These are phyloP conservation scores for Rubia balearica DNA, from an alignment of 305 asterid species.

Conservation along the genomic window DNA sequence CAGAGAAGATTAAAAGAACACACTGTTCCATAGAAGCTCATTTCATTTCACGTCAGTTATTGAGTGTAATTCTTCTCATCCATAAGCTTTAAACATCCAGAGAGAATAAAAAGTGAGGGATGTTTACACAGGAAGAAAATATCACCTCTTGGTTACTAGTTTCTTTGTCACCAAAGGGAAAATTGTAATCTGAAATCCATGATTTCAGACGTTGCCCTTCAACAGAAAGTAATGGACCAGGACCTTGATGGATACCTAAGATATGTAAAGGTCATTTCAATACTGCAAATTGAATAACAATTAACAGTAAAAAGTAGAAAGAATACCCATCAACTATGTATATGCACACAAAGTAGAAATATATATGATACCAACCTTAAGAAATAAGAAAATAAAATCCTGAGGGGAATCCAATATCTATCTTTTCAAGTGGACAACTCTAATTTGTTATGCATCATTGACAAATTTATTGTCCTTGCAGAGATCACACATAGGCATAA, in stretches of 20 bases:
- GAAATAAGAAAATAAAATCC: not conserved
- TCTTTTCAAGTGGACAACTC: not conserved
- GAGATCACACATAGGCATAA: not conserved
- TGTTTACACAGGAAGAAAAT: not conserved
- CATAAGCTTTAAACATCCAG: not conserved
- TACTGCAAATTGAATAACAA: not conserved
- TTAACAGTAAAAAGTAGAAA: not conserved
- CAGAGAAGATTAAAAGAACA: not conserved
- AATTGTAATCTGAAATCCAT: slow-evolving; percentile 56
- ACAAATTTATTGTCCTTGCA: not conserved
- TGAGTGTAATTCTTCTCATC: not conserved
- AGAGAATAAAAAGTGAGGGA: not conserved
- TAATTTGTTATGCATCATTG: not conserved
- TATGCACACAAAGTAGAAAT: not conserved
- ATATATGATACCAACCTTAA: not conserved
- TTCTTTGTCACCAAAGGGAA: slow-evolving; percentile 52
- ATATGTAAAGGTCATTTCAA: slow-evolving; percentile 26
- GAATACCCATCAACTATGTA: not conserved
- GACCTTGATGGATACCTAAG: slow-evolving; percentile 57
- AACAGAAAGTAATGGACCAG: slow-evolving; percentile 53
- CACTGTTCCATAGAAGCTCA: slow-evolving; percentile 1
- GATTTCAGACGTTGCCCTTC: slow-evolving; percentile 61
- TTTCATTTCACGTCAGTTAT: not conserved
- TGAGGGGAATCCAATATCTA: not conserved
- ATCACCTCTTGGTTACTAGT: slow-evolving; percentile 49